phyloP scores from a whole-genome alignment of 495 filamentous ascomycete genomes.

The Podospora fimiseda region DNA sequence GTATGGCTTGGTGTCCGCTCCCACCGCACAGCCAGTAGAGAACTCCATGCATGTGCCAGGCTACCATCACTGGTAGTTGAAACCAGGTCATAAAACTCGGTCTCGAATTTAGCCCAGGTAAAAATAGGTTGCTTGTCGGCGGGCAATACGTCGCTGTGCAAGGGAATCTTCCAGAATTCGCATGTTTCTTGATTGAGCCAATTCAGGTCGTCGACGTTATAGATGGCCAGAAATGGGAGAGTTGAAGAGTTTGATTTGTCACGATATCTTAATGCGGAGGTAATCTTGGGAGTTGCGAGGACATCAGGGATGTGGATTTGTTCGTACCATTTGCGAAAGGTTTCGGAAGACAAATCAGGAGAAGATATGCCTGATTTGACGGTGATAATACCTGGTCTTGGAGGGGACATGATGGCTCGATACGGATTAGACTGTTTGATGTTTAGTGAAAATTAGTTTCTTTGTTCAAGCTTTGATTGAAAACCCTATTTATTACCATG shows the following conservation, averaged over 20 bases:
- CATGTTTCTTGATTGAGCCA: slow-evolving; percentile 7
- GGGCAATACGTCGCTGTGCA: slow-evolving; percentile 1
- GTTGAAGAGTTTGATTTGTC: neutral
- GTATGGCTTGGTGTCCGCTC: no score
- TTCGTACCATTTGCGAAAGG: slow-evolving; percentile 24
- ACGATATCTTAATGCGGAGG: slow-evolving; percentile 16
- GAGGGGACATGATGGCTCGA: neutral
- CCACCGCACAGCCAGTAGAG: neutral
- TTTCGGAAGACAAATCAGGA: slow-evolving; percentile 10
- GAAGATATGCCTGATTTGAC: slow-evolving; percentile 11
- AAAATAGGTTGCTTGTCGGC: slow-evolving; percentile 5
- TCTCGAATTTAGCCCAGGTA: slow-evolving; percentile 11
- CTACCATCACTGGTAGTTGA: neutral
- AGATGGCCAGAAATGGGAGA: slow-evolving; percentile 22
- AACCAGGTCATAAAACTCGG: neutral
- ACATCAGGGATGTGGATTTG: slow-evolving; percentile 25
- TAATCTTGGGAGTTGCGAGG: slow-evolving; percentile 16
- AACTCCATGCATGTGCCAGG: no score
- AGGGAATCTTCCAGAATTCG: slow-evolving; percentile 7
- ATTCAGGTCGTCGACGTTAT: slow-evolving; percentile 20
- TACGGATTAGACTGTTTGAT: neutral
- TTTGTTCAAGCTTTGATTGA: no score
- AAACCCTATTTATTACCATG: no score
- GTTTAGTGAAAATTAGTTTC: no score
- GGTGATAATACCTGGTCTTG: slow-evolving; percentile 5